phyloP scores from a whole-genome alignment of 2,329 filamentous ascomycete species.

The Paecilomyces sp. region DNA sequence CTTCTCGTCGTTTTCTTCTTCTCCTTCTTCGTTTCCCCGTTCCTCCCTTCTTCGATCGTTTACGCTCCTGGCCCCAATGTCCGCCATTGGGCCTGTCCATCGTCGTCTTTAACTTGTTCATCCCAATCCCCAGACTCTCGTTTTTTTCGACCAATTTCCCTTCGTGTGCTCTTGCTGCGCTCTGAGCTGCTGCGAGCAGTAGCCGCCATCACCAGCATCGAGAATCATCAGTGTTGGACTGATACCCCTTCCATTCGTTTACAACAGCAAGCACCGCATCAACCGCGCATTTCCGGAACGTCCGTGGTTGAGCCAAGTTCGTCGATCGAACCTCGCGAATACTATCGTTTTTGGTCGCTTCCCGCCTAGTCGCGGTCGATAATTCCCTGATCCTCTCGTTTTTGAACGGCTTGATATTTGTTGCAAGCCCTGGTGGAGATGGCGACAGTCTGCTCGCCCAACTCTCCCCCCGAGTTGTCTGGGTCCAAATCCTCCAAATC shows the following conservation, averaged over 20 bases:
- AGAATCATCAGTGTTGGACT: background rate
- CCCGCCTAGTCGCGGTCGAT: background rate
- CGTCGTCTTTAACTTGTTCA: conserved; percentile 1
- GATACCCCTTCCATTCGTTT: background rate
- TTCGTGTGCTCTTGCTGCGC: background rate
- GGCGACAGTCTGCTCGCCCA: conserved; percentile 45
- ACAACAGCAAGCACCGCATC: background rate
- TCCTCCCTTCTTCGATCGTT: conserved; percentile 5
- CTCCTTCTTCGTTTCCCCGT: conserved; percentile 10
- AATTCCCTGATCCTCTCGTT: conserved; percentile 2
- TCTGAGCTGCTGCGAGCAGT: background rate
- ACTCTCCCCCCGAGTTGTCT: conserved; percentile 71
- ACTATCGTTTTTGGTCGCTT: background rate
- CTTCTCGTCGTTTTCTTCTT: conserved; percentile 4
- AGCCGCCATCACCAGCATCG: background rate
- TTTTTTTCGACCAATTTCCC: background rate
- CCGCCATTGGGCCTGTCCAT: conserved; percentile 3
- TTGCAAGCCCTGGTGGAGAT: conserved; percentile 23
- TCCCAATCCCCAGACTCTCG: conserved; percentile 5
- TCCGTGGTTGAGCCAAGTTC: background rate
- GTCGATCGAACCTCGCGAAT: conserved; percentile 10
- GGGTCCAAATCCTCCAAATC: conserved; percentile 85
- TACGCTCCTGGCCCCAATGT: conserved; percentile 8
- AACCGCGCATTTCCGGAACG: background rate
- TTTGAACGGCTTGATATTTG: conserved; percentile 1